phyloP scores from a whole-genome alignment of 1,284 basidiomycete species.

The Cutaneotrichosporon curvatum region DNA sequence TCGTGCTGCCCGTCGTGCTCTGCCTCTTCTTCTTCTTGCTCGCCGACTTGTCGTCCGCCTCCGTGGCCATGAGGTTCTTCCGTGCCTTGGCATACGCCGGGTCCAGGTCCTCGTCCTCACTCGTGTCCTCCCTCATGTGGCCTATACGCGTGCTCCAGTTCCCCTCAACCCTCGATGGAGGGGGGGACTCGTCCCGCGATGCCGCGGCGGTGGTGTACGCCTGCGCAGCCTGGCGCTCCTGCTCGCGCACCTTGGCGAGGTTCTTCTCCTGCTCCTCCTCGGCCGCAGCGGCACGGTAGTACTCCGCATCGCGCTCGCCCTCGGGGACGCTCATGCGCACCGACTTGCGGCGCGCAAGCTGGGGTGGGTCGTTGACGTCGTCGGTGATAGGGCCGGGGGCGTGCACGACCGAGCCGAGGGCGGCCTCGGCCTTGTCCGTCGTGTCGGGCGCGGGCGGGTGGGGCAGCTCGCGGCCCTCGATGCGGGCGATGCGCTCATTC shows the following conservation, averaged over 20 bases:
- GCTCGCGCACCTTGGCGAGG: not conserved
- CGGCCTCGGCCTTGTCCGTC: not conserved
- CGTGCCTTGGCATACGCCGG: constrained; percentile 33
- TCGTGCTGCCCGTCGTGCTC: constrained; percentile 9
- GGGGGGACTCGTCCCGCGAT: constrained; percentile 6
- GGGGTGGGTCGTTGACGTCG: constrained; percentile 1
- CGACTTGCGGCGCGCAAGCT: constrained; percentile 31
- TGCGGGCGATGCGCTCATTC: constrained; percentile 28
- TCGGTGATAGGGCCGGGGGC: not conserved
- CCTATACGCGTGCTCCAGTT: constrained; percentile 42
- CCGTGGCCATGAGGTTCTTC: constrained; percentile 6
- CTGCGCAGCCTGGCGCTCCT: constrained; percentile 1
- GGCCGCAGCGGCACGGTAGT: not conserved
- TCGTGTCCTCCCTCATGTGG: constrained; percentile 36
- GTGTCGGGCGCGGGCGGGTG: not conserved
- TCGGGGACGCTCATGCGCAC: constrained; percentile 39
- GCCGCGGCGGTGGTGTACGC: constrained; percentile 6
- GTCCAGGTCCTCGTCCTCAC: constrained; percentile 35
- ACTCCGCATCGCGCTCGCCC: not conserved
- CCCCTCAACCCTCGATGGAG: not conserved
- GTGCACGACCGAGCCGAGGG: not conserved
- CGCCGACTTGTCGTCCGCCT: not conserved
- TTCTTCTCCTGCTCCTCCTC: constrained; percentile 2
- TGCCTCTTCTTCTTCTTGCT: constrained; percentile 5
- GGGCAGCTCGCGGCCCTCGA: not conserved